phyloP scores from a whole-genome alignment of 352 stramenopile species.

The Phytophthora rubi region DNA sequence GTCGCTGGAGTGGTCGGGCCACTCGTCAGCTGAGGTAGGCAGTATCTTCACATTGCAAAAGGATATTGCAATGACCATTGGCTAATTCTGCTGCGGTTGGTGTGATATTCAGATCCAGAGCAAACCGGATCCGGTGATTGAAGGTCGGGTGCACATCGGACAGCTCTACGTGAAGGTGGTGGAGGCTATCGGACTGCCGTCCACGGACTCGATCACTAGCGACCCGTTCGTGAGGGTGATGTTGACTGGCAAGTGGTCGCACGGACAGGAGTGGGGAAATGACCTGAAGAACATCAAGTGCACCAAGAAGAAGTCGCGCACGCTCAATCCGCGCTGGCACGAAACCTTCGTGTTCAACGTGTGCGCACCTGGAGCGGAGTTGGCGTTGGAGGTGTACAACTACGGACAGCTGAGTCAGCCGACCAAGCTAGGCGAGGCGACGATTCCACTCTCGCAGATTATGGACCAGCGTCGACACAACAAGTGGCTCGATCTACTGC shows the following conservation, averaged over 20 bases:
- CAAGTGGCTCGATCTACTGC: constrained; percentile 85
- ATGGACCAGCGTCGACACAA: constrained; percentile 90
- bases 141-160: constrained; percentile 83
- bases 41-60: not conserved
- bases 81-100: not conserved
- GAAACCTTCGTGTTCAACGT: constrained; percentile 91
- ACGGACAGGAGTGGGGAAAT: constrained; percentile 84
- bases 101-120: constrained; percentile 52
- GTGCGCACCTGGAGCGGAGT: constrained; percentile 78
- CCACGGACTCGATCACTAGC: constrained; percentile 89
- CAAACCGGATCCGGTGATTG: constrained; percentile 80
- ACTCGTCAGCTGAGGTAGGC: constrained; percentile 68
- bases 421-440: constrained; percentile 83
- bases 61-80: not conserved
- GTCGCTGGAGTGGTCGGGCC: constrained; percentile 83
- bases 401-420: constrained; percentile 83
- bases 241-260: constrained; percentile 86
- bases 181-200: constrained; percentile 83
- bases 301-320: constrained; percentile 89
- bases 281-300: constrained; percentile 84
- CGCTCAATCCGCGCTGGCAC: constrained; percentile 86
- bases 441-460: constrained; percentile 74
- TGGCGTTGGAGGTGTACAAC: constrained; percentile 89
- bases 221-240: constrained; percentile 87
- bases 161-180: constrained; percentile 90